Evolutionary conservation across 2,329 filamentous ascomycete species (phyloP).

Genomic region (Fusarium anguioides): DNA sequence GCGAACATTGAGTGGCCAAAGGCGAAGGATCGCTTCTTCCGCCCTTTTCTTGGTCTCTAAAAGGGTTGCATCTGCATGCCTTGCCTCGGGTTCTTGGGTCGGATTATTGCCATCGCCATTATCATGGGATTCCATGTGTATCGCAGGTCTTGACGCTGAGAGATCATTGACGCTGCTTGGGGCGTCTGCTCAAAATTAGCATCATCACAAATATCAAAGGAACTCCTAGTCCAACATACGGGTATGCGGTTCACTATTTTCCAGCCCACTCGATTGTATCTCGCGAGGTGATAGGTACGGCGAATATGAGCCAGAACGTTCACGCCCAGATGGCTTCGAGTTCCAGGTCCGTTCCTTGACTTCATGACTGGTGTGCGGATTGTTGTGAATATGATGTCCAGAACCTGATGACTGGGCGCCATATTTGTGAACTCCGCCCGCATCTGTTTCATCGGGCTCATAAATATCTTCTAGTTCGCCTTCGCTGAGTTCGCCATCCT

Average conservation of each 20-base stretch:
- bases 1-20: constrained; percentile 74
- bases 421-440: background rate
- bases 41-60: constrained; percentile 67
- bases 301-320: constrained; percentile 64
- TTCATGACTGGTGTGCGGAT: background rate
- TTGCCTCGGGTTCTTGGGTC: background rate
- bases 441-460: constrained; percentile 51
- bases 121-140: background rate
- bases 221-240: constrained; percentile 7
- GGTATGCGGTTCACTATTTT: constrained; percentile 18
- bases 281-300: constrained; percentile 64
- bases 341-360: constrained; percentile 4
- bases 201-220: background rate
- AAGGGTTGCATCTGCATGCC: constrained; percentile 18
- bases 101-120: background rate
- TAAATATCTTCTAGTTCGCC: constrained; percentile 70
- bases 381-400: background rate
- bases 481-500: constrained; percentile 84
- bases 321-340: constrained; percentile 47
- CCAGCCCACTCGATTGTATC: constrained; percentile 46
- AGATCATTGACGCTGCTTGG: background rate
- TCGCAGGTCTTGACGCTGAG: background rate
- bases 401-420: background rate
- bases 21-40: constrained; percentile 72
- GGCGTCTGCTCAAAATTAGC: constrained; percentile 31